These are phyloP conservation scores for Plasmodium gallinaceum DNA, from an alignment of 169 alveolate genomes.

Conservation along the genomic window DNA sequence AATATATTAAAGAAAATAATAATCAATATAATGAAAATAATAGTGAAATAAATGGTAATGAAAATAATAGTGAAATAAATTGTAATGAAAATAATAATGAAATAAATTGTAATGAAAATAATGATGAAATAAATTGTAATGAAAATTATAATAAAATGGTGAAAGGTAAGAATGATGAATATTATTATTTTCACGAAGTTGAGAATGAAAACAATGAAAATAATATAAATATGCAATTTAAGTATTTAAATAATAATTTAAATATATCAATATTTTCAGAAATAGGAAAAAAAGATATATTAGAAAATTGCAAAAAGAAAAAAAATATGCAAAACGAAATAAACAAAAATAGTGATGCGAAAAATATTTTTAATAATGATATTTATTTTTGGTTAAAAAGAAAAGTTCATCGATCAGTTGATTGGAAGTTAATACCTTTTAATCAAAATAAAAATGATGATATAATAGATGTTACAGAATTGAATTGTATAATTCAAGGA, in stretches of 20 bases:
- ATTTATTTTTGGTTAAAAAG: constrained; percentile 70
- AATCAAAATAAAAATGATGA: background rate
- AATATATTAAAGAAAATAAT: background rate
- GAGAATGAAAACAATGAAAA: constrained; percentile 40
- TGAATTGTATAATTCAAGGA: background rate
- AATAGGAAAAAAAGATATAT: constrained; percentile 59
- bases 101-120: background rate
- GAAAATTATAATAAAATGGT: background rate
- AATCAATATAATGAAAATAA: background rate
- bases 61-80: too few relatives aligned
- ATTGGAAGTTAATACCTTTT: constrained; percentile 23
- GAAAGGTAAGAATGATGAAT: background rate
- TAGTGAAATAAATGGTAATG: too few relatives aligned
- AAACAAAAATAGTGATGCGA: constrained; percentile 54
- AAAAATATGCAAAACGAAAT: constrained; percentile 68
- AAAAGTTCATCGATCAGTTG: constrained; percentile 68
- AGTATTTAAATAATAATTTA: constrained; percentile 1
- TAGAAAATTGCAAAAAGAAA: constrained; percentile 50
- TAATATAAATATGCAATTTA: constrained; percentile 1
- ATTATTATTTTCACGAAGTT: constrained; percentile 39
- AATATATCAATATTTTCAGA: constrained; percentile 68
- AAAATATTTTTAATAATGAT: constrained; percentile 56
- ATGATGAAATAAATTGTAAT: background rate
- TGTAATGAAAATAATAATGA: too few relatives aligned
- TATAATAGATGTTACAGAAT: constrained; percentile 56